Conservation (phyloP, 176 grass and related monocot genomes). For the Chloris gayana region DNA sequence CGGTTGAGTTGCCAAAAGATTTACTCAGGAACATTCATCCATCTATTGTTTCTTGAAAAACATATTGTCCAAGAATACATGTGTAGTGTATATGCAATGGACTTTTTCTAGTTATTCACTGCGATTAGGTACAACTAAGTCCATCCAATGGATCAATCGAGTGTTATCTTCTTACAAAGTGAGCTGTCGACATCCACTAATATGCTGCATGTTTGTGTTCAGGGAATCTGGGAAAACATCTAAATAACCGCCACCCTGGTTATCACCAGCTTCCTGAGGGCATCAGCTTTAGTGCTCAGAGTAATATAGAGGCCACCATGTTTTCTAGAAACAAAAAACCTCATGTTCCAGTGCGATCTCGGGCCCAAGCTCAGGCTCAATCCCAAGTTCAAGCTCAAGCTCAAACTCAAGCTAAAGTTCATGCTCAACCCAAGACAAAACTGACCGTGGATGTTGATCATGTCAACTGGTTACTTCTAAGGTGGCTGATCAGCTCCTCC, state of each 20-base stretch:
- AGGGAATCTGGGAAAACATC: slow-evolving; percentile 97
- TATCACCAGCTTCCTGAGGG: slow-evolving; percentile 61
- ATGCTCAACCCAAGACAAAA: slow-evolving; percentile 51
- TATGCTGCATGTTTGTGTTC: slow-evolving; percentile 24
- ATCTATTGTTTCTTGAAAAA: slow-evolving; percentile 9
- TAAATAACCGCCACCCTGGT: slow-evolving; percentile 81
- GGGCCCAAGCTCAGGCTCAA: slow-evolving; percentile 19
- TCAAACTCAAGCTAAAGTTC: slow-evolving; percentile 20
- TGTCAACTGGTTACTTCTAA: slow-evolving; percentile 91
- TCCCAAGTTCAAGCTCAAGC: slow-evolving; percentile 26
- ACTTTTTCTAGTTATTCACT: not conserved
- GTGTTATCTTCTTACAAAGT: not conserved
- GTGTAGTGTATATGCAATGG: not conserved
- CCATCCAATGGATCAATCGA: not conserved
- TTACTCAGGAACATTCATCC: not conserved
- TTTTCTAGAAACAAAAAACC: slow-evolving; percentile 43
- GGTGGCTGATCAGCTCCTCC: slow-evolving; percentile 71
- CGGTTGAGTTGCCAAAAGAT: not conserved
- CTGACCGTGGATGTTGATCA: slow-evolving; percentile 57
- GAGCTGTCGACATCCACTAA: slow-evolving; percentile 9
- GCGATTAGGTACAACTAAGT: not conserved
- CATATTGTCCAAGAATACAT: not conserved
- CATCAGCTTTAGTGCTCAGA: slow-evolving; percentile 31
- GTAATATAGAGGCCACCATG: slow-evolving; percentile 22
- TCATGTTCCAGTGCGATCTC: slow-evolving; percentile 37